Conservation (phyloP, 768 basidiomycete species). For the Boletus tomentosulus region DNA sequence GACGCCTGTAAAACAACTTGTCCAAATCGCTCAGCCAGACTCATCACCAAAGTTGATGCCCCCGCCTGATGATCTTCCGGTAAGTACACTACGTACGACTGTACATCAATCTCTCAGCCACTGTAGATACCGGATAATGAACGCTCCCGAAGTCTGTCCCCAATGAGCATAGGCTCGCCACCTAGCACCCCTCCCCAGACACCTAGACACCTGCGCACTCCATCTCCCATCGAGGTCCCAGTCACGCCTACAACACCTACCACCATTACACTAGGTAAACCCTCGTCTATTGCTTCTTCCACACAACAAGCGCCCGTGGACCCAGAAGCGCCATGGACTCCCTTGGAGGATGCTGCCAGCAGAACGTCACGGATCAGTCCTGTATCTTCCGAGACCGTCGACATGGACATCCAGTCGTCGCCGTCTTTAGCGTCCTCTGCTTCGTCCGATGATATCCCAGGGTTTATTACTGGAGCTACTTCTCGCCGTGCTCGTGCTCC, state of each 20-base stretch:
- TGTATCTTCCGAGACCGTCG: conserved; percentile 32
- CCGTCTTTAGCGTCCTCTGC: conserved; percentile 24
- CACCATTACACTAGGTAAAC: conserved; percentile 6
- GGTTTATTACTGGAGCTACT: conserved; percentile 30
- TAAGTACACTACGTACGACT: conserved; percentile 14
- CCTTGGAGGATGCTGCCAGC: conserved; percentile 26
- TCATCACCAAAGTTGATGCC: conserved; percentile 13
- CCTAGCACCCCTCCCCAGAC: conserved; percentile 35
- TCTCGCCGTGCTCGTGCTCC: conserved; percentile 25
- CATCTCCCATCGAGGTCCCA: conserved; percentile 1
- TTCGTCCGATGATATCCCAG: conserved; percentile 29
- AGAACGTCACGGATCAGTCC: conserved; percentile 28
- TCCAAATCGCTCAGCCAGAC: conserved; percentile 1
- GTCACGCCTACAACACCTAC: conserved; percentile 7
- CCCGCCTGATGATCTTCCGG: conserved; percentile 16
- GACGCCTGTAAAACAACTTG: conserved; percentile 9
- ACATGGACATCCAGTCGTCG: conserved; percentile 34
- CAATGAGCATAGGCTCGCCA: conserved; percentile 58
- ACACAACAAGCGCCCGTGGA: conserved; percentile 17
- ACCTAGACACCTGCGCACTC: conserved; percentile 5
- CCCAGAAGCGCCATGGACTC: conserved; percentile 11
- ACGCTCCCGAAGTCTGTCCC: conserved; percentile 49
- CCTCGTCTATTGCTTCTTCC: conserved; percentile 10
- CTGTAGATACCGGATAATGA: conserved; percentile 28
- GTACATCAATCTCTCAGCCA: conserved; percentile 20